Evolutionary conservation across 176 grass and related monocot genomes (phyloP), one percentile per base, ranked within the genome.

Genomic region (Juncus inflexus): DNA sequence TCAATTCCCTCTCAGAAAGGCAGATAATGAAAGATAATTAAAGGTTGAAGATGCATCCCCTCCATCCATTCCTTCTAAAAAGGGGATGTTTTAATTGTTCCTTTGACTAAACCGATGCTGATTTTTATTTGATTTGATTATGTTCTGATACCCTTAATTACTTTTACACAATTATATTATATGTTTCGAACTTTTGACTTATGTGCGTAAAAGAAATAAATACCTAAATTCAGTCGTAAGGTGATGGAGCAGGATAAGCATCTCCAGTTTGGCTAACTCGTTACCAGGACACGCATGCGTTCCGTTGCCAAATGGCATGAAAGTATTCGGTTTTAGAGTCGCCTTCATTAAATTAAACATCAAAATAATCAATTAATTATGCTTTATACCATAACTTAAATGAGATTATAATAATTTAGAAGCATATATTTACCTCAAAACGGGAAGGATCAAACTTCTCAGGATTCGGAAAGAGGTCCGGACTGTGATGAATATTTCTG

Each of bases 251-350:
- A 99, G 76, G 28, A 99, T 85, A 6, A 99, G 83, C 78, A 94
- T 94, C 86, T 99, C 95, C 89, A 99, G 70, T 84, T 94, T 99
- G 19, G 95, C 95, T 12, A 94, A 77, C 83, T 99, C 95, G 66
- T 90, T 99, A 77, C 95, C 95, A 16, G 95, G 95, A 69, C 95
- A 99, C n/a, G 95, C 89, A 58, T 99, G 95, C 80, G 69, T 83
- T 62, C 95, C 95, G 62, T 99, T 99, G 12, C 95, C 95, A 76
- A 99, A 99, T 10, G 95, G 95, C 86, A 99, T 87, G 86, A 99
- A 99, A 16, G 83, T 99, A 72, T 90, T 84, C 67, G 89, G 83
- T 80, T 94, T 99, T 40, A 89, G 89, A 50, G 95, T 84, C 58
- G 74, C 84, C 91, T 96, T 77, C 41, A 69, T 49, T 19, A 39